These are phyloP conservation scores for Rhazya stricta DNA, from an alignment of 257 asterid species.

Conservation along the genomic window DNA sequence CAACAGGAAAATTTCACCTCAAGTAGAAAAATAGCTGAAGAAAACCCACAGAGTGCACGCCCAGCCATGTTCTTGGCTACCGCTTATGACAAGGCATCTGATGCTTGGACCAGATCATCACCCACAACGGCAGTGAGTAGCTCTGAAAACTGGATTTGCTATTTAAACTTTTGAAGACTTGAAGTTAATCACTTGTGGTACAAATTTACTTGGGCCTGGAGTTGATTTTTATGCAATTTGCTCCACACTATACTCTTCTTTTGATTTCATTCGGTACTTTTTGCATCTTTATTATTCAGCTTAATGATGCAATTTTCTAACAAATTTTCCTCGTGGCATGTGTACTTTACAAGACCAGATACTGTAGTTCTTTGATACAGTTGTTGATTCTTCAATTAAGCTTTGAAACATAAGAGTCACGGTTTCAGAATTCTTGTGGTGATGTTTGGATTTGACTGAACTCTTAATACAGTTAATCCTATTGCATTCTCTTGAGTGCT, in stretches of 20 bases:
- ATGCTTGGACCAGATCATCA: slow-evolving; percentile 76
- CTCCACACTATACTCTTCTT: not conserved
- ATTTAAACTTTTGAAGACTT: too few species aligned
- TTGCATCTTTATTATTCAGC: not conserved
- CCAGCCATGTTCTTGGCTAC: slow-evolving; percentile 88
- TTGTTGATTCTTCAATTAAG: not conserved
- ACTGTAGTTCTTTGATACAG: too few species aligned
- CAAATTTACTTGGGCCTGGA: not conserved
- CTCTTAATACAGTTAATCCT: too few species aligned
- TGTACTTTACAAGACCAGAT: not conserved
- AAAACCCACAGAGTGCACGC: slow-evolving; percentile 32
- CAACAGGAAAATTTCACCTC: slow-evolving; percentile 58
- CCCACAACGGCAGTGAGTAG: slow-evolving; percentile 69
- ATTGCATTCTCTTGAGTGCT: too few species aligned
- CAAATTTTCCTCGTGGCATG: not conserved
- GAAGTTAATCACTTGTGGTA: not conserved
- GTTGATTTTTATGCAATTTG: not conserved
- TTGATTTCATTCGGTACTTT: not conserved
- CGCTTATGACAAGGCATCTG: slow-evolving; percentile 73
- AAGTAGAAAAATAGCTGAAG: slow-evolving; percentile 55
- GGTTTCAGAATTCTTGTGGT: too few species aligned
- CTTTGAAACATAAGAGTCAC: not conserved
- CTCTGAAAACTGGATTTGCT: slow-evolving; percentile 7
- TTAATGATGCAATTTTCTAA: not conserved
- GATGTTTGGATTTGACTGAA: too few species aligned